Percentiles rank a stretch among this genome's conserved stretches.
phyloP scores from a whole-genome alignment of 139 green algal genomes.

The Gonium pectorale region DNA sequence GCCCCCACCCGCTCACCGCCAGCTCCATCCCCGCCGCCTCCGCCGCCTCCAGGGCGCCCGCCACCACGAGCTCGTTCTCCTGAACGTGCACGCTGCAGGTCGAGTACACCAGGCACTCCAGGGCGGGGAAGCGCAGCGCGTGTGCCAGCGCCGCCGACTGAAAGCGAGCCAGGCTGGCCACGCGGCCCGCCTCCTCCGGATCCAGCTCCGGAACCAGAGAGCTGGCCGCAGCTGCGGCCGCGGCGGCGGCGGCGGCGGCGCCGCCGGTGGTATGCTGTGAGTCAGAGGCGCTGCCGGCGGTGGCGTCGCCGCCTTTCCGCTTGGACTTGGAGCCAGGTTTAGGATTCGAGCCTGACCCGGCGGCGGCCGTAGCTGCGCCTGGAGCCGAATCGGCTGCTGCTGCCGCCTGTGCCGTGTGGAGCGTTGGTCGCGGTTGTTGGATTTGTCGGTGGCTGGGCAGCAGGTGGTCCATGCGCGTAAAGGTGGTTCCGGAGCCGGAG shows the following conservation, averaged over 20 bases:
- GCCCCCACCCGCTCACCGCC: constrained; percentile 20
- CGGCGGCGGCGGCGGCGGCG: too few relatives aligned
- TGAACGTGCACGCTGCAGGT: constrained; percentile 89
- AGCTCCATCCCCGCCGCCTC: constrained; percentile 76
- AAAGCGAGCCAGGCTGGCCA: constrained; percentile 65
- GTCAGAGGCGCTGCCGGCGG: too few relatives aligned
- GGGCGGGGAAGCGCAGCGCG: constrained; percentile 84
- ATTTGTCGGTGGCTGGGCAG: constrained; percentile 58
- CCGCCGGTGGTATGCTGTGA: too few relatives aligned
- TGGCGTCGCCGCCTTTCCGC: too few relatives aligned
- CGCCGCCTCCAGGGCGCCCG: constrained; percentile 76
- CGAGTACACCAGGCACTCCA: constrained; percentile 91
- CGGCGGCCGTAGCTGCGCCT: too few relatives aligned
- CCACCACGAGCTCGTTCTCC: constrained; percentile 96
- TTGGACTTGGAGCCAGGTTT: too few relatives aligned
- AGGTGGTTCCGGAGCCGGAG: constrained; percentile 49
- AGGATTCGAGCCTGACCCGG: too few relatives aligned
- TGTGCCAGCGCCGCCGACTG: constrained; percentile 86
- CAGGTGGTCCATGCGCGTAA: constrained; percentile 78
- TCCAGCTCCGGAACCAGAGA: neutral
- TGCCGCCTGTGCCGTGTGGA: neutral
- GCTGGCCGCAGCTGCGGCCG: neutral
- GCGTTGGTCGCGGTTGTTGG: neutral
- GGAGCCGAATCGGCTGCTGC: too few relatives aligned
- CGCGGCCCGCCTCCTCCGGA: constrained; percentile 52